phyloP scores from a whole-genome alignment of 345 rosid species.

The Aquilaria sinensis region DNA sequence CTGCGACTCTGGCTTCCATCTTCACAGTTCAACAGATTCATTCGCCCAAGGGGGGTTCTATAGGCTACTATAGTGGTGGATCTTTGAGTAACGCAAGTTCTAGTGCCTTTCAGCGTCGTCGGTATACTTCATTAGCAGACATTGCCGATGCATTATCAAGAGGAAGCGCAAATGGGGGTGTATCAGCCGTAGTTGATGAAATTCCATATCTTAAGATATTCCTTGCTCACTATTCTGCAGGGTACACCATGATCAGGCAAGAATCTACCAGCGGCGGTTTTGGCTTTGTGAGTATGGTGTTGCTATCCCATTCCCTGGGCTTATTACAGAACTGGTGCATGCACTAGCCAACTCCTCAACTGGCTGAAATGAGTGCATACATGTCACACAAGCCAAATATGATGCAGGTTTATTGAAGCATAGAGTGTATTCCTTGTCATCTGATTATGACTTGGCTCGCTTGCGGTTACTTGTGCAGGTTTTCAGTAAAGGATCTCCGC shows the following conservation, averaged over 20 bases:
- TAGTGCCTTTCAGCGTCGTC: background rate
- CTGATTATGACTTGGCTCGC: background rate
- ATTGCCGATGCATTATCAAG: background rate
- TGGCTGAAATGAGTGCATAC: too few species aligned
- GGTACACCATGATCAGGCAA: background rate
- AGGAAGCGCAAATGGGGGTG: slow-evolving; percentile 10
- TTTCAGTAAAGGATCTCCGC: slow-evolving; percentile 11
- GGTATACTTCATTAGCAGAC: background rate
- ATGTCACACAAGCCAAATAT: too few species aligned
- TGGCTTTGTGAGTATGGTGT: slow-evolving; percentile 9
- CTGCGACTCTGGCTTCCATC: slow-evolving; percentile 18
- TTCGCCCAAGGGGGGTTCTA: background rate
- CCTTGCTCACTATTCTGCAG: background rate
- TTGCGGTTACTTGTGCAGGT: background rate
- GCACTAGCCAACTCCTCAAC: too few species aligned
- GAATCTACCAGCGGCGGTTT: background rate
- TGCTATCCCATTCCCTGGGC: too few species aligned
- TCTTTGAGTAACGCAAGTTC: background rate
- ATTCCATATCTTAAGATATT: slow-evolving; percentile 9
- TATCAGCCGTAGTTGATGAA: slow-evolving; percentile 4
- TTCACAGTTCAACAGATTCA: slow-evolving; percentile 12
- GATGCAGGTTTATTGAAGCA: too few species aligned
- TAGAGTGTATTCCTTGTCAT: too few species aligned
- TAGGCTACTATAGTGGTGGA: background rate
- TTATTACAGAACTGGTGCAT: too few species aligned